Base-by-base conservation (phyloP, 2,329 filamentous ascomycete genomes). In the Aspergillus proliferans region DNA sequence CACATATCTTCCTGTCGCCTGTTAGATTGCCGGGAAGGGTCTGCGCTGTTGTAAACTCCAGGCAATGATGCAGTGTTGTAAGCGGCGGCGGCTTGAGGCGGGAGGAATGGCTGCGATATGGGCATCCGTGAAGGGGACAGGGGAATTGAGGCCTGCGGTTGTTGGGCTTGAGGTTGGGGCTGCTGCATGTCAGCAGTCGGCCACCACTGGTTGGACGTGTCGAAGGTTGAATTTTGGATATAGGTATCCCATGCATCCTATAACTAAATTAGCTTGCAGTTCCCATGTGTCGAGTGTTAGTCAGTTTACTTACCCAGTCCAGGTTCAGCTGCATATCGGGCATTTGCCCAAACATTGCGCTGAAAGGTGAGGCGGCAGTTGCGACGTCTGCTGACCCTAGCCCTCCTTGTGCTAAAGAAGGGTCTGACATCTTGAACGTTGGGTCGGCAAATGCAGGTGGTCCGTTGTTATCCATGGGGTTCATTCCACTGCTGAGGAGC, bases 241-340 rank as follows among this genome's bases (percentile, higher is more conserved):
- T 85, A 86, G 6, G 76, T 80, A 61, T 87, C 84, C 83, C 83
- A 86, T 24, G 82, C 81, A 53, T 85, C 80, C 82, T 84, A 55
- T 6, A 6, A 33, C 24, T 55, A 26, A 43, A 45, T 47, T 38
- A 60, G 62, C 70, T 48, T 68, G 59, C 39, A 53, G 52, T 52
- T 38, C 21, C 24, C 10, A 19, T 34, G 5, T 24, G 12, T 21
- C 4, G 45, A 22, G 43, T 22, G 45, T 24, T 36, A 48, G 41
- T 1, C 10, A n/a, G 28, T 56, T 24, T 41, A 69, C 78, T 66
- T 74, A 86, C 83, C 81, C 81, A 84, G 52, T 84, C 81, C 52
- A 84, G 67, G 58, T 81, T 82, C 36, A 72, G 56, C 62, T 79
- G 76, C 64, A 80, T 71, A 56, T 81, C 79, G 56, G 79, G 71